Conservation (phyloP, 2,329 filamentous ascomycete genomes). For the Fusarium equiseti region DNA sequence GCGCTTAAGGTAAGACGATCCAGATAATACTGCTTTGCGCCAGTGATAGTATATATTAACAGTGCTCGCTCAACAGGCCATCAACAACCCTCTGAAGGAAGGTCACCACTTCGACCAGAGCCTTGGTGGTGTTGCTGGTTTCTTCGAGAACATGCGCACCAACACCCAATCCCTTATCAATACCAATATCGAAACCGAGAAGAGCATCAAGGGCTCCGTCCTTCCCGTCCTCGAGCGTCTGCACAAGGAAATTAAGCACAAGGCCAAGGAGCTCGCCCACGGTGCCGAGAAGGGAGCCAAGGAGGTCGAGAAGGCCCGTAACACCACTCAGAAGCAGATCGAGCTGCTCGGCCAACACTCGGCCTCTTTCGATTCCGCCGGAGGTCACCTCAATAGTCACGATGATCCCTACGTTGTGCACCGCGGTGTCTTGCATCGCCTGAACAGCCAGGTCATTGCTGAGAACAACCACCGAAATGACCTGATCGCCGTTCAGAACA, state of each 20-base stretch:
- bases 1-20: slow-evolving; percentile 76
- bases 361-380: slow-evolving; percentile 80
- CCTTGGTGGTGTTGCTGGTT: slow-evolving; percentile 85
- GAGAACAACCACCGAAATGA: slow-evolving; percentile 98
- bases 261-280: slow-evolving; percentile 86
- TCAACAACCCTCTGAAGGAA: slow-evolving; percentile 87
- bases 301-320: slow-evolving; percentile 89
- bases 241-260: slow-evolving; percentile 96
- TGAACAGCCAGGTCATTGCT: slow-evolving; percentile 91
- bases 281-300: slow-evolving; percentile 89
- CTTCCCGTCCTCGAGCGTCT: slow-evolving; percentile 90
- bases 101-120: slow-evolving; percentile 93
- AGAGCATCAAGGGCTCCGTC: slow-evolving; percentile 86
- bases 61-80: slow-evolving; percentile 67
- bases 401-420: slow-evolving; percentile 92
- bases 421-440: slow-evolving; percentile 82
- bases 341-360: slow-evolving; percentile 91
- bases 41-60: slow-evolving; percentile 9
- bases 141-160: slow-evolving; percentile 93
- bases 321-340: slow-evolving; percentile 92
- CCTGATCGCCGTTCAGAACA: slow-evolving; percentile 89
- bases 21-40: background rate
- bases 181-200: slow-evolving; percentile 90
- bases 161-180: slow-evolving; percentile 94
- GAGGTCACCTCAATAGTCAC: slow-evolving; percentile 74